Base-by-base conservation (phyloP, 1,284 basidiomycete species). In the Cutaneotrichosporon mucoides region DNA sequence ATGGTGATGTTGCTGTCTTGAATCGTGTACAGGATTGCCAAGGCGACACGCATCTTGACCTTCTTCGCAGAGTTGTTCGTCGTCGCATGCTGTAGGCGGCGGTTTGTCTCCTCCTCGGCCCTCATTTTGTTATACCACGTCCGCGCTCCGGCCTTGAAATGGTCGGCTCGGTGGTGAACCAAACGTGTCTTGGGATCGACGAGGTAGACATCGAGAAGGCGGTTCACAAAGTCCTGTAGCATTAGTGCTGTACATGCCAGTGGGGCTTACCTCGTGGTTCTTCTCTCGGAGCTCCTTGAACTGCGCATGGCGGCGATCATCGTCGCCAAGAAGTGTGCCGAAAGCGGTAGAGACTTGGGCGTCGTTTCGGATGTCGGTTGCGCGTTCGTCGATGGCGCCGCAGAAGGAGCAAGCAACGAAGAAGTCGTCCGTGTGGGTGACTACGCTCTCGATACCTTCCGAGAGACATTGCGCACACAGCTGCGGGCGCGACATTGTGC, bases 1-100 rank as follows among this genome's bases (percentile, higher is more conserved):
- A 68, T 55, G 6, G 64, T 60, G 5, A 70, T 40, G 45, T 62
- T 58, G 57, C 63, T 69, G 41, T 73, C 70, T 55, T 68, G 63
- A 7, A 68, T 54, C 3, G 70, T 62, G 38, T 69, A 54, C 42
- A 65, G 66, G 45, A 71, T 66, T 3, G 70, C 66, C 7, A 69
- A 50, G 1, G 64, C 68, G 9, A 72, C 49, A 7, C 64, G 61
- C 34, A 68, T 70, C 44, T 43, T 57, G 46, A 58, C 55, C 41
- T 57, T 59, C 9, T 51, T 41, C 1, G 60, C 46, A 1, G 36
- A 15, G 43, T 50, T 62, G 50, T 37, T 59, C 15, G 60, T 59
- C 6, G 53, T 46, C 13, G 55, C 48, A 7, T 33, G 35, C n/a
- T 60, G 52, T 5, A 48, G 24, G 2, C 33, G 13, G 1, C 34